Evolutionary conservation across 805 yeast genomes (phyloP).

Genomic region (Wickerhamomyces chaumierensis): DNA sequence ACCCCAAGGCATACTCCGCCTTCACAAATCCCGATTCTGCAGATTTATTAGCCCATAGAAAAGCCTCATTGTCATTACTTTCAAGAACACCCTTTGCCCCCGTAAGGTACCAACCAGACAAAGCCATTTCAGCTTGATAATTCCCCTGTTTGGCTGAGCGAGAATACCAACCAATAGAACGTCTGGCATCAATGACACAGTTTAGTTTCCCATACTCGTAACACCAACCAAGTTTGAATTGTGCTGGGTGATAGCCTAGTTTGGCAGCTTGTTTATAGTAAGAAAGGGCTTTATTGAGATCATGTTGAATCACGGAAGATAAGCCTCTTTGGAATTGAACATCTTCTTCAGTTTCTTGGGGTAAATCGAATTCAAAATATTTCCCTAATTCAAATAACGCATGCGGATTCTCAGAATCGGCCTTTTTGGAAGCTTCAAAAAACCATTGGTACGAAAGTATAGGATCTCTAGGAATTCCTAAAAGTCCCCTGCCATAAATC

Average conservation of each 20-base stretch:
- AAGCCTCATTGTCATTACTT: slow-evolving; percentile 54
- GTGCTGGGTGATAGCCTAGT: slow-evolving; percentile 53
- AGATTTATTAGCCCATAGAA: slow-evolving; percentile 54
- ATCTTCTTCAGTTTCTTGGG: slow-evolving; percentile 6
- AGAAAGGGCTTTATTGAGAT: slow-evolving; percentile 33
- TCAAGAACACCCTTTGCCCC: slow-evolving; percentile 47
- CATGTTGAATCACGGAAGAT: slow-evolving; percentile 14
- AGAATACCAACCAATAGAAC: slow-evolving; percentile 65
- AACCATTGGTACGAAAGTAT: slow-evolving; percentile 40
- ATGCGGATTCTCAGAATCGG: slow-evolving; percentile 37
- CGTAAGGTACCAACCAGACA: slow-evolving; percentile 69
- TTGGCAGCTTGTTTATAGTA: slow-evolving; percentile 50
- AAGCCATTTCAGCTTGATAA: slow-evolving; percentile 57
- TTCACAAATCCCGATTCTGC: slow-evolving; percentile 46
- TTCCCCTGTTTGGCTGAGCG: slow-evolving; percentile 52
- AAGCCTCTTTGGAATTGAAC: not conserved
- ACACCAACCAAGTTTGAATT: slow-evolving; percentile 58
- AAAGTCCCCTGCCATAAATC: slow-evolving; percentile 40
- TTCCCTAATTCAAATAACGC: slow-evolving; percentile 48
- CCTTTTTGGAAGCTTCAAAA: slow-evolving; percentile 32
- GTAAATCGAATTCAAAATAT: slow-evolving; percentile 36
- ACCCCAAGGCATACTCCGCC: slow-evolving; percentile 62
- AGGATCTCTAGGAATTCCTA: slow-evolving; percentile 28
- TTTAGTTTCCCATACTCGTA: slow-evolving; percentile 60
- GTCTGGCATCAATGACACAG: slow-evolving; percentile 38